Evolutionary conservation across 129 eudicot species (phyloP).

Genomic region (Calendula officinalis): DNA sequence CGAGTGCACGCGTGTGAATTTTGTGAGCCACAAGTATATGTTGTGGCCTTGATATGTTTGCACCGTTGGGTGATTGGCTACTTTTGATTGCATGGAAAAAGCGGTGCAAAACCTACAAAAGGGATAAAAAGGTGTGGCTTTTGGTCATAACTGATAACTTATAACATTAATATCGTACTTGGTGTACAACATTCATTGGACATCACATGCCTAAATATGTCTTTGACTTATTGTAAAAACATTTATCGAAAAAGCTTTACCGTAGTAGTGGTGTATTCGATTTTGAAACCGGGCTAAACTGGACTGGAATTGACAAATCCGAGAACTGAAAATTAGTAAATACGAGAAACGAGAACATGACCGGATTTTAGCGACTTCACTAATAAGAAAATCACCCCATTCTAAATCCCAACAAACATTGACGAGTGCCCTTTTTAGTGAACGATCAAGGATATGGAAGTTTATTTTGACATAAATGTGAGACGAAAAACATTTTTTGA

Average conservation of each 20-base stretch:
- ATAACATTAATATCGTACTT: neutral
- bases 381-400: too few species aligned
- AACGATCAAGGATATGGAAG: too few species aligned
- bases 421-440: too few species aligned
- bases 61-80: constrained; percentile 18
- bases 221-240: neutral
- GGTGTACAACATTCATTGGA: constrained; percentile 12
- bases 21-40: constrained; percentile 47
- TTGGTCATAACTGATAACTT: neutral
- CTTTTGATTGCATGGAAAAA: constrained; percentile 22
- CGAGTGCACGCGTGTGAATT: constrained; percentile 17
- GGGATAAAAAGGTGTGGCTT: constrained; percentile 10
- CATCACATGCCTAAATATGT: constrained; percentile 2
- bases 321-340: too few species aligned
- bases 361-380: too few species aligned
- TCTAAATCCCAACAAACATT: too few species aligned
- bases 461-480: too few species aligned
- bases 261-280: neutral
- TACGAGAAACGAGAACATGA: too few species aligned
- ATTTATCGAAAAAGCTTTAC: neutral
- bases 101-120: constrained; percentile 25
- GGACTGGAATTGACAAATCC: too few species aligned
- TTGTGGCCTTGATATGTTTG: constrained; percentile 37
- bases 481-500: too few species aligned
- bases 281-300: neutral